Conservation (phyloP, 371 early-diverging fungal species). For the Mucor piriformis region DNA sequence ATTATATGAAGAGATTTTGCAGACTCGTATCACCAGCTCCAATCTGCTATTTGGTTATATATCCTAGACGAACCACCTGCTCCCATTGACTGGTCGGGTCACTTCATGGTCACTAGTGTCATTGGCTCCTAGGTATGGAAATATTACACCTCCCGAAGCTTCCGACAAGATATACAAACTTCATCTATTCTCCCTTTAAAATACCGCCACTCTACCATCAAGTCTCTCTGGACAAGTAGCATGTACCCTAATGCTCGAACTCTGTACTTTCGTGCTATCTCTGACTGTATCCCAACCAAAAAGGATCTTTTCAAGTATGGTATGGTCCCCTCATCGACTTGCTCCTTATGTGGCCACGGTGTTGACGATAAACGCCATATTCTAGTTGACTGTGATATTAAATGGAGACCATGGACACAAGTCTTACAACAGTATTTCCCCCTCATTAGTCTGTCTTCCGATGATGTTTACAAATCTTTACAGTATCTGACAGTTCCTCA, state of each 20-base stretch:
- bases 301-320: neutral
- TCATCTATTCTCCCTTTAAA: too few relatives aligned
- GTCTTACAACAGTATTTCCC: neutral
- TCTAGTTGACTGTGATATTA: neutral
- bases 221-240: neutral
- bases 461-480: neutral
- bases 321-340: neutral
- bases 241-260: neutral
- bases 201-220: neutral
- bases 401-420: neutral
- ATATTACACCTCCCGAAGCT: neutral
- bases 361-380: neutral
- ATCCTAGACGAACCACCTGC: too few relatives aligned
- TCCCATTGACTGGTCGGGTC: neutral
- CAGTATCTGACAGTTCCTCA: neutral
- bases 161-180: too few relatives aligned
- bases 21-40: neutral
- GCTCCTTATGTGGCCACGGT: neutral
- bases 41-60: too few relatives aligned
- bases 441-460: neutral
- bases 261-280: neutral
- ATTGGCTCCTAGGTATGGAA: neutral
- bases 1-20: neutral
- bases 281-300: neutral
- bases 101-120: neutral